Evolutionary conservation across 441 rosid genomes (phyloP), one percentile per base, ranked within the genome.

Genomic region (Lepidium campestre): DNA sequence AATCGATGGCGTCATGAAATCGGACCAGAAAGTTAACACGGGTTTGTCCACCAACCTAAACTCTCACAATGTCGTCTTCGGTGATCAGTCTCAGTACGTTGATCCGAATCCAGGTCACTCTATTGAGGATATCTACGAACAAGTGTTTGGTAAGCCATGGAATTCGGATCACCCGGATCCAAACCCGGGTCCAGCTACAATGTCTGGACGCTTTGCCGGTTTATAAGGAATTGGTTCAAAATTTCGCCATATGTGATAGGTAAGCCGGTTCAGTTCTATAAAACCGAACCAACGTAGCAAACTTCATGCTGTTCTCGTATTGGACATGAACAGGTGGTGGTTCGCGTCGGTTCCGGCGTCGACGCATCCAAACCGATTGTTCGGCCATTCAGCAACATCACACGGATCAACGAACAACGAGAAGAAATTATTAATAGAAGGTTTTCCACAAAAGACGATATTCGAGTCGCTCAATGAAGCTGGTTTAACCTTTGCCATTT

Each of bases 21-120:
- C 90, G 3, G 86, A 92, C 74, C 70, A 45, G 1, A 67, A 74
- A 55, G 85, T 81, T 3, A 92, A 89, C 71, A 85, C 83, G n/a
- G 42, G 80, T 10, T 81, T 84, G 39, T 65, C 88, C 45, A 73
- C 88, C 7, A 82, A 86, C 75, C 56, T 68, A 1, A 70, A 57
- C 59, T 81, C 90, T 7, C 10, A 70, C 55, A 67, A 34, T 36
- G 7, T 89, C 15, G 66, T 53, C 60, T 89, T 81, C 46, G 53
- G 66, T 1, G 81, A 89, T 36, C 70, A 76, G 12, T 75, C 96
- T 4, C 82, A 78, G 11, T 83, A 86, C 70, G 81, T 92, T 20
- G 96, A 89, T 66, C 90, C 86, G 1, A 89, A 92, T 59, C 98
- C 98, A 0, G 93, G 88, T 36, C 98, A 92, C 78, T 86, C 96